A percentile compares a stretch with the other conserved stretches of the same genome.
Conservation (phyloP, 164 flowering plant genomes). For the Aristolochia contorta region DNA sequence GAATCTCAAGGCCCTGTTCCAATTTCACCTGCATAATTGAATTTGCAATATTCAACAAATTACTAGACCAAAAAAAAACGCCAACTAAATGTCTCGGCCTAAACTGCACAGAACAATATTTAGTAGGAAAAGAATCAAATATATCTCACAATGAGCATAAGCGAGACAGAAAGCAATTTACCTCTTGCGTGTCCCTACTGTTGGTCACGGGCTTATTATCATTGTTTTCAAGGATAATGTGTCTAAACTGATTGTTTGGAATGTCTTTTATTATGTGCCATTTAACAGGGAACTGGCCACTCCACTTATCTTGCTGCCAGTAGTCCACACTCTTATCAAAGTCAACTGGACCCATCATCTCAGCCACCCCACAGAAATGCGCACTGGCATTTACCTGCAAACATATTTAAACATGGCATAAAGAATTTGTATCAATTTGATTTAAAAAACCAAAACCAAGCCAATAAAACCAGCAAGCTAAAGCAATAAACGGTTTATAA, state of each 20-base stretch:
- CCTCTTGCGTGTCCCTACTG: constrained; percentile 97
- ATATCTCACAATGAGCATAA: background rate
- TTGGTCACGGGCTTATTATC: constrained; percentile 96
- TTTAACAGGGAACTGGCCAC: constrained; percentile 85
- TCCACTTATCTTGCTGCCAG: constrained; percentile 99
- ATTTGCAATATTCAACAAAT: background rate
- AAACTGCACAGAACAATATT: too few relatives aligned
- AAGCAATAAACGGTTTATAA: too few relatives aligned
- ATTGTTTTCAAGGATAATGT: constrained; percentile 84
- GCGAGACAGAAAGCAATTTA: background rate
- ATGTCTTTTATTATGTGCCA: constrained; percentile 96
- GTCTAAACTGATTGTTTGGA: constrained; percentile 80
- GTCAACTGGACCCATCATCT: constrained; percentile 92
- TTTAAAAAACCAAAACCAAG: too few relatives aligned
- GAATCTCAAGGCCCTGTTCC: constrained; percentile 70
- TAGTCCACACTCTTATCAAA: constrained; percentile 80
- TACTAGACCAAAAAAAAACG: too few relatives aligned
- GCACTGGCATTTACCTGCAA: constrained; percentile 94
- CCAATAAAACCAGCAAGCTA: too few relatives aligned
- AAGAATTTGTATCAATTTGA: too few relatives aligned
- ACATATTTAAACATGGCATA: background rate
- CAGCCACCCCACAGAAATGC: constrained; percentile 95
- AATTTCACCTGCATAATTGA: constrained; percentile 50
- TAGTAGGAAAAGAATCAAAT: background rate
- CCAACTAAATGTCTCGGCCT: too few relatives aligned